phyloP scores from a whole-genome alignment of 768 basidiomycete genomes.

The Kwoniella europaea region DNA sequence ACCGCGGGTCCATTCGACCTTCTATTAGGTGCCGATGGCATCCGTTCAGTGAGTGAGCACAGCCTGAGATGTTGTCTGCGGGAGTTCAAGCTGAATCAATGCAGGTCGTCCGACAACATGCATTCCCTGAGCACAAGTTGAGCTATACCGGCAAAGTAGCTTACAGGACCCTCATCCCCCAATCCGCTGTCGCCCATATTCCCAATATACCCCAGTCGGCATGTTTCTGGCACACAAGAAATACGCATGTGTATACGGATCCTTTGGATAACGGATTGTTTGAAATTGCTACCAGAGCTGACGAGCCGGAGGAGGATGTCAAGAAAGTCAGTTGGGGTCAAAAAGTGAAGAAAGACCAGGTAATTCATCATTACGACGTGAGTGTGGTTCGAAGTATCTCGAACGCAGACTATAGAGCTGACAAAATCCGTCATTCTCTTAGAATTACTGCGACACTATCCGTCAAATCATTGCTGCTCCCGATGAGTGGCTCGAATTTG shows the following conservation, averaged over 20 bases:
- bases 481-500: conserved; percentile 43
- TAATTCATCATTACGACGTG: conserved; percentile 28
- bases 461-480: conserved; percentile 29
- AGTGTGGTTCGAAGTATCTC: neutral
- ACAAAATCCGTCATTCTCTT: too few species aligned
- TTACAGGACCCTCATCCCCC: conserved; percentile 35
- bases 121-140: conserved; percentile 42
- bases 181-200: conserved; percentile 31
- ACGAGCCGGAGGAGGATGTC: conserved; percentile 25
- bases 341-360: conserved; percentile 16
- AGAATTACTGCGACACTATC: conserved; percentile 34
- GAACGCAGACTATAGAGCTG: too few species aligned
- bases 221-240: conserved; percentile 30
- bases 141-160: conserved; percentile 45
- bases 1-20: conserved; percentile 32
- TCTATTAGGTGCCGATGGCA: conserved; percentile 48
- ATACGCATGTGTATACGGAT: conserved; percentile 34
- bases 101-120: conserved; percentile 39
- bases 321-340: conserved; percentile 41
- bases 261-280: conserved; percentile 33
- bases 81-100: neutral
- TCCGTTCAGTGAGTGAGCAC: conserved; percentile 36
- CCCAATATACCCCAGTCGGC: conserved; percentile 23
- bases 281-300: conserved; percentile 31
- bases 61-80: too few species aligned